Evolutionary conservation across 108 stramenopile genomes (phyloP).

Genomic region (Nitzschia putrida): DNA sequence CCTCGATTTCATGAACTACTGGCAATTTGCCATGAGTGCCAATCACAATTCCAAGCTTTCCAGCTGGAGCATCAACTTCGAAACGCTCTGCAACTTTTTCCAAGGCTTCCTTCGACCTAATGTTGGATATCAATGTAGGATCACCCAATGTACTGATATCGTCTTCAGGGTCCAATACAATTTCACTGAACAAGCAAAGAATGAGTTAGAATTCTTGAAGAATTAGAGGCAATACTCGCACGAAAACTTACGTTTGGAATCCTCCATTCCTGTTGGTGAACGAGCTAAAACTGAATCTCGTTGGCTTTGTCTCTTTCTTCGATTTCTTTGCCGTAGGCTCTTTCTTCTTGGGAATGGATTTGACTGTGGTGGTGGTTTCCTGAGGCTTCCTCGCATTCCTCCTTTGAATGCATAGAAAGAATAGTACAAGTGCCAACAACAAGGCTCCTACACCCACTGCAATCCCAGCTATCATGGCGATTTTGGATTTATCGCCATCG

Average conservation of each 20-base stretch:
- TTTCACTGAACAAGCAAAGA: conserved; percentile 7
- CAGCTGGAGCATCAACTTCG: conserved; percentile 54
- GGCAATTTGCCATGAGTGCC: conserved; percentile 74
- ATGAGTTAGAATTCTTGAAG: no score
- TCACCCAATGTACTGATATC: conserved; percentile 83
- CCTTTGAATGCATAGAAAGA: conserved; percentile 1
- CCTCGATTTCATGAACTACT: conserved; percentile 79
- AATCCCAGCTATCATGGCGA: conserved; percentile 35
- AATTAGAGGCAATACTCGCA: background rate
- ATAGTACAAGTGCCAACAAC: conserved; percentile 13
- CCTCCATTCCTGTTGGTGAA: background rate
- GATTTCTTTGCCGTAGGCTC: background rate
- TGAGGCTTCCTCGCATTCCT: background rate
- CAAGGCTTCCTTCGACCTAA: conserved; percentile 29
- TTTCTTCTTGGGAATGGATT: background rate
- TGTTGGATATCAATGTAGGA: conserved; percentile 62
- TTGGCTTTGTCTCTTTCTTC: background rate
- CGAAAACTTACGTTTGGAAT: background rate
- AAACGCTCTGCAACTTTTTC: conserved; percentile 50
- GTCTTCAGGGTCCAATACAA: conserved; percentile 60
- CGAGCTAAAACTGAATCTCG: background rate
- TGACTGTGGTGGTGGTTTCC: background rate
- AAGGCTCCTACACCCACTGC: conserved; percentile 30
- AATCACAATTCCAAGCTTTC: conserved; percentile 83
- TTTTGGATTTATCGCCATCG: background rate